Base-by-base conservation (phyloP, 179 eudicot species). In the Sideroxylon spinosum region DNA sequence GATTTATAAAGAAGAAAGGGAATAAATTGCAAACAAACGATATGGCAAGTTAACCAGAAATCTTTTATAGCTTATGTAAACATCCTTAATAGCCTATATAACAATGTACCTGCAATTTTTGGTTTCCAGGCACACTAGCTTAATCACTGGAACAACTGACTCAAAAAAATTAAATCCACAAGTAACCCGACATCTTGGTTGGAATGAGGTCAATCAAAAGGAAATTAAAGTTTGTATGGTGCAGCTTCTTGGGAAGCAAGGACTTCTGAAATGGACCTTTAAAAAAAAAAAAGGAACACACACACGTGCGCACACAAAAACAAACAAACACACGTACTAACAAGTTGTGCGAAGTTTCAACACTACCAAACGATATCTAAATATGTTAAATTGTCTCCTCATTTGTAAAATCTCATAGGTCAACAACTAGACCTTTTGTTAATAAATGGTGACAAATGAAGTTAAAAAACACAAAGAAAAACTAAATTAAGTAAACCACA, bases 1-100 rank as follows among this genome's bases (percentile, higher is more conserved):
- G 19, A 64, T 53, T 44, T 49, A 70, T 4, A 56, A 60, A 75
- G 8, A 62, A 59, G 17, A 66, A 57, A 78, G 68, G n/a, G 66
- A 71, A 61, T 52, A 46, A n/a, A 55, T 37, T 37, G 20, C 14
- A 25, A 10, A 12, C 48, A 20, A 68, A 68, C 9, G 23, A 17
- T 19, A 37, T 68, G 37, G 71, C 60, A 55, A 55, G 60, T 55
- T 55, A 13, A 55, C 17, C n/a, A 55, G 17, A 5, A 55, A 16
- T 37, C 5, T 37, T 29, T 29, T 29, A 53, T 53, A 11, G 13
- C 60, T 55, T 2, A 55, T 16, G 14, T 11, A 4, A 4, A 55
- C 19, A 55, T 4, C 16, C 60, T 55, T 55, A 14, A 55, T 13
- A 53, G 59, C 59, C 60, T 55, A 12, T 55, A 4, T 37, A 37